Percentiles rank a stretch among this genome's conserved stretches.
Conservation (phyloP, 345 rosid species). For the Linum tenue region DNA sequence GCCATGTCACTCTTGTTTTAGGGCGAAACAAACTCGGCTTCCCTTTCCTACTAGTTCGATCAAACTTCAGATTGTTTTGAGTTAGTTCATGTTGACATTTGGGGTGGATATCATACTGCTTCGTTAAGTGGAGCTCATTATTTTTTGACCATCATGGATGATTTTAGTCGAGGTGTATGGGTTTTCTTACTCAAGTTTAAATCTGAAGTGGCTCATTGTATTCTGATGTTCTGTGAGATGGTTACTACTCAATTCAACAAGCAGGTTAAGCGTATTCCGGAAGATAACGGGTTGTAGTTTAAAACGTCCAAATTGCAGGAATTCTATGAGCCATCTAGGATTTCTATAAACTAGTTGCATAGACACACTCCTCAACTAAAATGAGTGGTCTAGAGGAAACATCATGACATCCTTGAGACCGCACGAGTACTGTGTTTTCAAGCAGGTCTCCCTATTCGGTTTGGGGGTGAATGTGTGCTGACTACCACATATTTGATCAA, state of each 20-base stretch:
- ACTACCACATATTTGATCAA: neutral
- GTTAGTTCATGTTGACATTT: too few species aligned
- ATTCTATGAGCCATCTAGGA: neutral
- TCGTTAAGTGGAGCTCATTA: too few species aligned
- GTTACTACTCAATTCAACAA: too few species aligned
- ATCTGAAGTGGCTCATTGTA: too few species aligned
- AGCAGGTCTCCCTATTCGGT: neutral
- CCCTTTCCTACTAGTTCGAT: too few species aligned
- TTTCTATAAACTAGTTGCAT: neutral
- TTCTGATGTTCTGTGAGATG: too few species aligned
- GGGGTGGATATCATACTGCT: too few species aligned
- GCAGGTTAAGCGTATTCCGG: neutral
- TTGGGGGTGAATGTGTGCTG: slow-evolving; percentile 9
- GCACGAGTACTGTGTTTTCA: neutral
- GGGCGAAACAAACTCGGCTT: too few species aligned
- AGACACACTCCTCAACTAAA: slow-evolving; percentile 1
- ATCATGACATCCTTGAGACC: slow-evolving; percentile 1
- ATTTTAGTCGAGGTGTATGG: neutral
- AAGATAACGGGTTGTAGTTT: neutral
- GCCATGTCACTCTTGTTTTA: too few species aligned
- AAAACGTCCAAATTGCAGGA: neutral
- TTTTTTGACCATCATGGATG: neutral
- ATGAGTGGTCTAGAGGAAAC: neutral
- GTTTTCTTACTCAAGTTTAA: neutral
- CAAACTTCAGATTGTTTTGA: neutral